These are phyloP conservation scores for Amphibolis antarctica DNA, from an alignment of 106 monocot genomes.

Conservation along the genomic window DNA sequence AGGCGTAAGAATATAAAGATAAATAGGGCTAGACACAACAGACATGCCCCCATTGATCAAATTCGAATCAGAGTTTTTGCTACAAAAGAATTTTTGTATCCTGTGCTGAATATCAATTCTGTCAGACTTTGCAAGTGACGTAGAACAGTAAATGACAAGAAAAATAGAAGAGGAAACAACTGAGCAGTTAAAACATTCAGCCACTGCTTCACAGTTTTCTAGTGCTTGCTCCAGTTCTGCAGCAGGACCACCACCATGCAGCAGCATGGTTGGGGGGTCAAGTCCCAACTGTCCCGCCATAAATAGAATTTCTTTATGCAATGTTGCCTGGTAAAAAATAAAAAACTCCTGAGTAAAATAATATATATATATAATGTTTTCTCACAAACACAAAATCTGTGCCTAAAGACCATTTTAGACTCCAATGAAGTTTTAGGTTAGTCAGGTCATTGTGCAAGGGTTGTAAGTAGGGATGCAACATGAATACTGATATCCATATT, in stretches of 20 bases:
- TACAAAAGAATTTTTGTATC: conserved; percentile 7
- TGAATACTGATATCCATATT: too few species aligned
- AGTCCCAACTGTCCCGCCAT: conserved; percentile 47
- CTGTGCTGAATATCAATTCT: conserved; percentile 31
- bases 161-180: conserved; percentile 44
- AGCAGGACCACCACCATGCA: conserved; percentile 42
- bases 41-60: background rate
- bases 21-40: conserved; percentile 1
- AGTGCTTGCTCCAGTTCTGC: conserved; percentile 59
- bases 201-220: conserved; percentile 74
- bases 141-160: conserved; percentile 71
- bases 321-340: conserved; percentile 14
- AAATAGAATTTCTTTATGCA: conserved; percentile 23
- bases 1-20: conserved; percentile 20
- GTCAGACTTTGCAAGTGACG: conserved; percentile 31
- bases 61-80: background rate
- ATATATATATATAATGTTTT: too few species aligned
- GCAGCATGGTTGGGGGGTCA: conserved; percentile 82
- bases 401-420: too few species aligned
- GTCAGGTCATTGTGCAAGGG: too few species aligned
- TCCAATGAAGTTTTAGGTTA: too few species aligned
- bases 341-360: too few species aligned
- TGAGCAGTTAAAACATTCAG: conserved; percentile 54
- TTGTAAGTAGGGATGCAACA: too few species aligned
- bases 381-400: too few species aligned